Conservation (phyloP, 2,329 filamentous ascomycete species). For the Pyricularia sp. region DNA sequence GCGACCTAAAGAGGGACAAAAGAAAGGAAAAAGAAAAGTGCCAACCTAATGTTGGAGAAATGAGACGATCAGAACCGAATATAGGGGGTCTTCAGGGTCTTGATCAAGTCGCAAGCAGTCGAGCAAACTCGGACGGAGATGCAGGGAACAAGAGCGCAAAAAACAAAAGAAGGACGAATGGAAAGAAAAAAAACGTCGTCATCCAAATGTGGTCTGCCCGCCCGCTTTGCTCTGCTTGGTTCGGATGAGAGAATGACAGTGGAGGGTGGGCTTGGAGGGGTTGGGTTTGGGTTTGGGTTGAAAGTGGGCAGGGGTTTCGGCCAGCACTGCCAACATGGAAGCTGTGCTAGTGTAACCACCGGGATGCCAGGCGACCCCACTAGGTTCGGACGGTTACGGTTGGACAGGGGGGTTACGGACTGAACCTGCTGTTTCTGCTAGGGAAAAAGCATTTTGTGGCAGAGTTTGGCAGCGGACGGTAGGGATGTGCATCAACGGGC, state of each 20-base stretch:
- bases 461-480: neutral
- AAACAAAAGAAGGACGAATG: neutral
- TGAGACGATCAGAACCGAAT: neutral
- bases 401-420: neutral
- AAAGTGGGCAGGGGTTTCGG: neutral
- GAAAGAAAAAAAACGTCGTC: neutral
- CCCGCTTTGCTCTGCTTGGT: neutral
- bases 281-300: neutral
- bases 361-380: neutral
- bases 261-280: neutral
- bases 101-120: neutral
- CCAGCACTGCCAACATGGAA: neutral
- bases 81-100: neutral
- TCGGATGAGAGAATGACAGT: neutral
- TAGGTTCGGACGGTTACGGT: neutral
- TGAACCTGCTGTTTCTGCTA: neutral
- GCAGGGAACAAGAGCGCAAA: neutral
- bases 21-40: neutral
- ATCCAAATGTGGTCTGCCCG: neutral
- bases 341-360: neutral
- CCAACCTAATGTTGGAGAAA: neutral
- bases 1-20: neutral
- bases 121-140: neutral
- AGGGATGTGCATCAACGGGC: neutral
- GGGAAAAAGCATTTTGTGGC: neutral